Base-by-base conservation (phyloP, 2,329 filamentous ascomycete species). In the Fusarium buxicola region DNA sequence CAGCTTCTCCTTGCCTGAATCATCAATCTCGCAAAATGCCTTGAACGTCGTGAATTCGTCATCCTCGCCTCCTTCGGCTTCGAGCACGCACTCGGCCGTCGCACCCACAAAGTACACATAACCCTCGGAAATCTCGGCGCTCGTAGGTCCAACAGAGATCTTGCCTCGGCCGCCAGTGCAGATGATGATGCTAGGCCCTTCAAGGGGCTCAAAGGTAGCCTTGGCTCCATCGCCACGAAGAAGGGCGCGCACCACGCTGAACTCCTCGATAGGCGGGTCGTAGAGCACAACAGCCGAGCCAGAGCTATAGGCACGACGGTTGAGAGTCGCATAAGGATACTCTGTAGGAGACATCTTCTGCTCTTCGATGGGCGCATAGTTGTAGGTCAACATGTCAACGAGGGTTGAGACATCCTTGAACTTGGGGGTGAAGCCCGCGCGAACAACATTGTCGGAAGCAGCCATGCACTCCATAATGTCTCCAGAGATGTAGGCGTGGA, bases 401-500 rank as follows among this genome's bases (percentile, higher is more conserved):
- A 99, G 83, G 0, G 93, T 98, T 50, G 88, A 80, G 18, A 98
- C 92, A 69, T 99, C 95, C 80, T 98, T 97, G 85, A 97, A 99
- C 76, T 99, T 99, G 53, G 95, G 95, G 0, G 95, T 99, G 78
- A 99, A 95, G 38, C 95, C 95, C 0, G 95, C 95, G 53, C 95
- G 92, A 47, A 99, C 94, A 31, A 99, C 95, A 68, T 99, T 99
- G 84, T 99, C 95, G n/a, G 92, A 96, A 8, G 92, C 90, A 0
- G 95, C 95, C 95, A 99, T 99, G 82, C 95, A 99, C 79, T 99
- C 95, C 75, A 99, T 93, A 69, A 99, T 97, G 73, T 99, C 94
- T 58, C 92, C 92, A 3, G 89, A 92, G 38, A 96, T 80, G 77
- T 99, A 99, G 44, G 95, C 95, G 76, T 99, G 95, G 70, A 98